phyloP scores from a whole-genome alignment of 192 early-diverging fungal species.

The Spinellus fusiger region DNA sequence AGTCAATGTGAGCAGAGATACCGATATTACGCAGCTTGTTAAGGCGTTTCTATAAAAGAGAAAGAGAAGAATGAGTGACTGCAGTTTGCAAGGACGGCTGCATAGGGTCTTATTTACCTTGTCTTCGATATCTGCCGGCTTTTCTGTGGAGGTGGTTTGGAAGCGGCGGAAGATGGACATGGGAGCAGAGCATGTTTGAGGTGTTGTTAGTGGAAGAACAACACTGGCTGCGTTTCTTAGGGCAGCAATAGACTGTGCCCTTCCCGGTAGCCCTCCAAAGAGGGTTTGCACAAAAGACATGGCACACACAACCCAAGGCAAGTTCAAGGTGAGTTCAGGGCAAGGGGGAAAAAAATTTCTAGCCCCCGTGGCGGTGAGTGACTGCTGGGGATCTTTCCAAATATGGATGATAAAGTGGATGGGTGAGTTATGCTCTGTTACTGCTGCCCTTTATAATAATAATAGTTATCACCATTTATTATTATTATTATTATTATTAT shows the following conservation, averaged over 20 bases:
- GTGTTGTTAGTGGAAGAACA: constrained; percentile 3
- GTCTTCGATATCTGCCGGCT: constrained; percentile 16
- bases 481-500: too few relatives aligned
- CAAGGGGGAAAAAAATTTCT: too few relatives aligned
- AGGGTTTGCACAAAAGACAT: constrained; percentile 31
- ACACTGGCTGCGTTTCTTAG: not conserved
- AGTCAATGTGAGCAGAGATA: constrained; percentile 86
- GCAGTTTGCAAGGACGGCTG: not conserved
- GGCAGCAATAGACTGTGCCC: constrained; percentile 8
- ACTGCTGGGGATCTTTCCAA: too few relatives aligned
- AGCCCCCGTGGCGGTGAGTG: too few relatives aligned
- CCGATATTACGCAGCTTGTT: constrained; percentile 76
- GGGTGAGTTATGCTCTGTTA: too few relatives aligned
- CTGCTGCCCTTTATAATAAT: too few relatives aligned
- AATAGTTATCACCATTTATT: too few relatives aligned
- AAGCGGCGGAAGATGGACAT: constrained; percentile 15
- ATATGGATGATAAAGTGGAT: too few relatives aligned
- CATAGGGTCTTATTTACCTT: constrained; percentile 9
- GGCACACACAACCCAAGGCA: not conserved
- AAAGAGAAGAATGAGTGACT: not conserved
- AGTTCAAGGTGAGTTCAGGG: too few relatives aligned
- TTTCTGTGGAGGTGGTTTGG: constrained; percentile 15
- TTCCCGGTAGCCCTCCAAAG: constrained; percentile 22
- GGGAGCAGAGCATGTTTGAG: constrained; percentile 19
- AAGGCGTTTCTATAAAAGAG: constrained; percentile 41